Evolutionary conservation across 2,329 filamentous ascomycete genomes (phyloP).

Genomic region (Acrocalymma vagum): DNA sequence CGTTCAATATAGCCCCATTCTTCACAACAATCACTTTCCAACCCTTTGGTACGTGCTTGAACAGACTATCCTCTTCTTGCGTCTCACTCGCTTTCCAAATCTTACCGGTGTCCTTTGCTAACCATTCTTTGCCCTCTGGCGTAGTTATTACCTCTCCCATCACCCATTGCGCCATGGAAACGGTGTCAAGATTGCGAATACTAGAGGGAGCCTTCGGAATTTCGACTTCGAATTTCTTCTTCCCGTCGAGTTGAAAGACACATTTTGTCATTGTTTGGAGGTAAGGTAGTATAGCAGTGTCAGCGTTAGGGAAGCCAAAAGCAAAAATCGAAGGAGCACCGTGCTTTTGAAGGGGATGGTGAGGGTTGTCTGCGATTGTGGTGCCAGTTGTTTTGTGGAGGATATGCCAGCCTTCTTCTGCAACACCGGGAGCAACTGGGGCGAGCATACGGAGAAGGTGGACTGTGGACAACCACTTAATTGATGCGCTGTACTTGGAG

Average conservation of each 20-base stretch:
- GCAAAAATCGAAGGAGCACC: slow-evolving; percentile 50
- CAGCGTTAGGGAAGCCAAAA: slow-evolving; percentile 64
- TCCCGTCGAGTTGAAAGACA: slow-evolving; percentile 84
- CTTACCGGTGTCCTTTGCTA: slow-evolving; percentile 46
- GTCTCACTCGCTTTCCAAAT: slow-evolving; percentile 41
- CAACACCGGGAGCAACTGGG: slow-evolving; percentile 80
- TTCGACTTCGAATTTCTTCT: slow-evolving; percentile 72
- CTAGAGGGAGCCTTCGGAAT: slow-evolving; percentile 63
- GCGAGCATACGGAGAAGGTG: slow-evolving; percentile 76
- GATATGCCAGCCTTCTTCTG: slow-evolving; percentile 80
- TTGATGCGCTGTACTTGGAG: slow-evolving; percentile 48
- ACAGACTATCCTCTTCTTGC: slow-evolving; percentile 10
- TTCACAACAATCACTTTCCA: slow-evolving; percentile 70
- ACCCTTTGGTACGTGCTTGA: slow-evolving; percentile 22
- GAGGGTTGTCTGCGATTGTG: slow-evolving; percentile 10
- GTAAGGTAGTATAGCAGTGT: slow-evolving; percentile 59
- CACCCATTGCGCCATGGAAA: slow-evolving; percentile 66
- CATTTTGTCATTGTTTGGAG: slow-evolving; percentile 64
- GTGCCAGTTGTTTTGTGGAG: slow-evolving; percentile 53
- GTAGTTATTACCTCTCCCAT: slow-evolving; percentile 68
- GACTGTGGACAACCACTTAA: slow-evolving; percentile 61
- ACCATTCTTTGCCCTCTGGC: slow-evolving; percentile 65
- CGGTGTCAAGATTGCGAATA: no score
- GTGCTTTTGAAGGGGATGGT: slow-evolving; percentile 12
- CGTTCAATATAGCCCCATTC: slow-evolving; percentile 76